Base-by-base conservation (phyloP, 192 early-diverging fungal genomes). In the Mortierella antarctica region DNA sequence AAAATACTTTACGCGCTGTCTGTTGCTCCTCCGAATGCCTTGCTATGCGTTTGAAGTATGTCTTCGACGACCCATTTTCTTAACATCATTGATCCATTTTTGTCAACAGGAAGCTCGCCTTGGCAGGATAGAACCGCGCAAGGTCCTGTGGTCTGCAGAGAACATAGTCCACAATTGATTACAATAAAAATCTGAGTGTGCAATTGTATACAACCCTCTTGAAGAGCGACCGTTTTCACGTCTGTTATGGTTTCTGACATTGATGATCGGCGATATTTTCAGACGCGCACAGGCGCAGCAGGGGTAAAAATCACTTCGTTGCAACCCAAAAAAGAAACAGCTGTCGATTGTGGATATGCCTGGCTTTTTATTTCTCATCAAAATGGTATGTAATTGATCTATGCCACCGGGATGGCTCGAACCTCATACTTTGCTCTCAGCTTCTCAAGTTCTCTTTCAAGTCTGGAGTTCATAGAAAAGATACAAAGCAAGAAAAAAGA, bases 401-500 rank as follows among this genome's bases (percentile, higher is more conserved):
- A 80, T 58, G 65, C 63, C 0, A 72, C 60, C 5, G 77, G 77
- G 14, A 72, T 80, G 15, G 77, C 51, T 6, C 65, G 63, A 20
- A 65, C 51, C 44, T 81, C 83, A 17, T 81, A 41, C 40, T 73
- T 58, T 3, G 77, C 77, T 53, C 74, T 63, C 70, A 76, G 53
- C 62, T 84, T 84, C 31, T 84, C 83, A 7, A 84, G 31, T 49
- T 84, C 83, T 5, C 75, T 66, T 57, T 84, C 83, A 23, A 84
- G 61, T 50, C 83, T 84, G 52, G 47, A 2, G 40, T 44, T 31
- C 21, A 52, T 23, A 40, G 41, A 23, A 23, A 0, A 21, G 39
- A 55, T 10, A 18, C 6, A 50, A 44, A 44, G 51, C 17, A 8
- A 41, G 7, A 17, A 18, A 13, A 18, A 65, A 49, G 2, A 15